A percentile compares a stretch with the other conserved stretches of the same genome.
phyloP scores from a whole-genome alignment of 2,329 filamentous ascomycete genomes.

The Neofusicoccum umdonicola region DNA sequence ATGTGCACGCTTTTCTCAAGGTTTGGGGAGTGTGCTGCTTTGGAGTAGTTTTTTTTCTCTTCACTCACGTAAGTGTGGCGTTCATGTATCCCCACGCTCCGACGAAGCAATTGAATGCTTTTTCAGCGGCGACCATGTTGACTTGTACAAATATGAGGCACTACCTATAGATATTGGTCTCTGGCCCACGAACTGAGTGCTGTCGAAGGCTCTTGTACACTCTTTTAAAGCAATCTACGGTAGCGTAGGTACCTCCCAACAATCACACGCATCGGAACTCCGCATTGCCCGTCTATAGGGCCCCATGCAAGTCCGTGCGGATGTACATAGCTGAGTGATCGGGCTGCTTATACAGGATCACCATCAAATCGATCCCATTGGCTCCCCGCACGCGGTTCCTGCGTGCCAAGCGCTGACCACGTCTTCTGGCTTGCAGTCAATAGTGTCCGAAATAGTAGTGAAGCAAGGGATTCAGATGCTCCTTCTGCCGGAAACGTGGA shows the following conservation, averaged over 20 bases:
- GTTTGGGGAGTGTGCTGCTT: too few species aligned
- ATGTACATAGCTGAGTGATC: background rate
- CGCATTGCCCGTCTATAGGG: background rate
- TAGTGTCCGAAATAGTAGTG: background rate
- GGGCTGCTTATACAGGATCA: background rate
- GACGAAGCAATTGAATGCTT: background rate
- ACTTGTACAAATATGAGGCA: background rate
- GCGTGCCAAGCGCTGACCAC: background rate
- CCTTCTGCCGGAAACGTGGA: background rate
- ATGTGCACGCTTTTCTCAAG: too few species aligned
- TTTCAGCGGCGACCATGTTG: background rate
- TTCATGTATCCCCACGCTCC: constrained; percentile 3
- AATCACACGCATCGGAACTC: background rate
- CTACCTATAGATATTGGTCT: background rate
- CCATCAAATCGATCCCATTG: background rate
- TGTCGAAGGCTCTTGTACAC: background rate
- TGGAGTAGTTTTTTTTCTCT: background rate
- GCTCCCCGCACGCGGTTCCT: background rate
- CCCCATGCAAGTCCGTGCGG: background rate
- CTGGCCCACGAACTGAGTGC: background rate
- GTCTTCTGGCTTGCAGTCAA: background rate
- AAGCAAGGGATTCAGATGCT: background rate
- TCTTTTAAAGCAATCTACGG: background rate
- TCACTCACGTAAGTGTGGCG: background rate
- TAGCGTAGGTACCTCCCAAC: background rate